phyloP scores from a whole-genome alignment of 192 early-diverging fungal species.

The Backusella australiensis region DNA sequence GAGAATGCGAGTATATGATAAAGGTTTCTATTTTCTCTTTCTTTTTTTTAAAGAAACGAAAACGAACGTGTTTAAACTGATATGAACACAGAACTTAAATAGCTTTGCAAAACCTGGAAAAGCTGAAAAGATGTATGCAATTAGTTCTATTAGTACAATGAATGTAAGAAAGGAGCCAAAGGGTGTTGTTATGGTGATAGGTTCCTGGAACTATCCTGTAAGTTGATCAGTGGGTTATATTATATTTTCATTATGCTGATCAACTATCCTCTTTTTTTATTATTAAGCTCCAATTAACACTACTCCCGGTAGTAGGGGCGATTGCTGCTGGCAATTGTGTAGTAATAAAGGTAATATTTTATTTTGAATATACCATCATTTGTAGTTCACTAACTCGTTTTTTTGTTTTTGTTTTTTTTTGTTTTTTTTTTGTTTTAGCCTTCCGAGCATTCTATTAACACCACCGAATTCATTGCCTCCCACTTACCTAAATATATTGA shows the following conservation, averaged over 20 bases:
- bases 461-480: conserved; percentile 58
- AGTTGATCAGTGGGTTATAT: conserved; percentile 15
- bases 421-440: conserved; percentile 36
- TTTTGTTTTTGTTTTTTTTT: no score
- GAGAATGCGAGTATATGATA: conserved; percentile 5
- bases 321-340: conserved; percentile 93
- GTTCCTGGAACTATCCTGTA: conserved; percentile 53
- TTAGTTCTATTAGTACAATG: conserved; percentile 43
- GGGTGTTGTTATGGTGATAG: conserved; percentile 70
- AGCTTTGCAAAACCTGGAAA: conserved; percentile 50
- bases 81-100: conserved; percentile 49
- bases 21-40: neutral
- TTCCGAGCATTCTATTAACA: conserved; percentile 74
- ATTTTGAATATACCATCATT: neutral
- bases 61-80: neutral
- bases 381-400: neutral
- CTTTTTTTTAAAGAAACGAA: neutral
- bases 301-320: conserved; percentile 66
- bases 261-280: neutral
- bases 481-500: conserved; percentile 79
- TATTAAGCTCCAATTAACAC: conserved; percentile 13
- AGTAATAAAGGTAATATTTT: conserved; percentile 46
- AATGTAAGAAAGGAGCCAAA: conserved; percentile 70
- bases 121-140: conserved; percentile 32
- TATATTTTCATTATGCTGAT: neutral